Percentiles rank a stretch among this genome's conserved stretches.
Evolutionary conservation across 2,329 filamentous ascomycete genomes (phyloP).

Genomic region (Bimuria novae-zelandiae): DNA sequence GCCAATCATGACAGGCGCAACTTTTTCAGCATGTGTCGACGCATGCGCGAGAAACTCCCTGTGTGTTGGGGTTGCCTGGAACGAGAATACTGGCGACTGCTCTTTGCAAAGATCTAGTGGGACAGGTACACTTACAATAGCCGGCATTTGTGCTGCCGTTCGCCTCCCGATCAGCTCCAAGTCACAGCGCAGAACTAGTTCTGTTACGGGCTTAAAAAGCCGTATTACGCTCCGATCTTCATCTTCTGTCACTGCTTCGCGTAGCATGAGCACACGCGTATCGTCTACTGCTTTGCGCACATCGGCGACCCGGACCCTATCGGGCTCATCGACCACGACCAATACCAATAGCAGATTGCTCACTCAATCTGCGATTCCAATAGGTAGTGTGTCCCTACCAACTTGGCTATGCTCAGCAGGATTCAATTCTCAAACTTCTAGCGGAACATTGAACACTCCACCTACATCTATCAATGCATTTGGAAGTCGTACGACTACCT

Average conservation of each 20-base stretch:
- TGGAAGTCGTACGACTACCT: neutral
- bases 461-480: neutral
- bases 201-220: neutral
- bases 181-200: neutral
- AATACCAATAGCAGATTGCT: too few species aligned
- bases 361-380: neutral
- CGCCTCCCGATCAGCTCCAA: too few species aligned
- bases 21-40: neutral
- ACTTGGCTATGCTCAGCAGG: too few species aligned
- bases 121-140: neutral
- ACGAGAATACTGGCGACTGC: neutral
- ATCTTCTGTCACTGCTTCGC: neutral
- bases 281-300: neutral
- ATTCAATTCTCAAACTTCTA: too few species aligned
- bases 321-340: neutral
- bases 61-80: constrained; percentile 1
- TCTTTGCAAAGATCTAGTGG: neutral
- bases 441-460: neutral
- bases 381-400: neutral
- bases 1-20: neutral
- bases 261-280: neutral
- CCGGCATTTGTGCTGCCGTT: neutral
- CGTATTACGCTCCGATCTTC: neutral
- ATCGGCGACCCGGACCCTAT: too few species aligned
- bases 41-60: neutral